phyloP scores from a whole-genome alignment of 164 flowering plant genomes.

The Liriodendron chinense region DNA sequence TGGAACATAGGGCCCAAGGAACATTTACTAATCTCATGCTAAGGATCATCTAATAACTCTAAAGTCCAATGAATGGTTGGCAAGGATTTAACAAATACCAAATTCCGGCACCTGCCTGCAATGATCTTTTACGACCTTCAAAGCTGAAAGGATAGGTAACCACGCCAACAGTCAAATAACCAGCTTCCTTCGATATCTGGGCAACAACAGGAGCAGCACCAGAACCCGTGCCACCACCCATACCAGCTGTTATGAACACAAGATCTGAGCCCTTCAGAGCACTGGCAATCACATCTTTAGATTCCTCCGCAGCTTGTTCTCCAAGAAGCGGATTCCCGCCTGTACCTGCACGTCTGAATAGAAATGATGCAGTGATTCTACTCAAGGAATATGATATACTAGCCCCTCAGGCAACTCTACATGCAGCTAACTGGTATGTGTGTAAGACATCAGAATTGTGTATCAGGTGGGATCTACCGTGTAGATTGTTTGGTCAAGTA shows the following conservation, averaged over 20 bases:
- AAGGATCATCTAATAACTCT: background rate
- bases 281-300: constrained; percentile 81
- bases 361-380: constrained; percentile 16
- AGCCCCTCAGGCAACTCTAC: background rate
- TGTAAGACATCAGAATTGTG: background rate
- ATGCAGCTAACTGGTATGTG: background rate
- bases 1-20: background rate
- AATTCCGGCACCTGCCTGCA: constrained; percentile 63
- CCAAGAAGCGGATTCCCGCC: constrained; percentile 96
- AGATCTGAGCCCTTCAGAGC: constrained; percentile 94
- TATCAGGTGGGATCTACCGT: background rate
- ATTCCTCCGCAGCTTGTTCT: constrained; percentile 99
- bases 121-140: constrained; percentile 94
- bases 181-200: constrained; percentile 90
- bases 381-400: constrained; percentile 5
- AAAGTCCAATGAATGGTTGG: background rate
- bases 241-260: constrained; percentile 96
- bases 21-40: background rate
- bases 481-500: background rate
- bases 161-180: constrained; percentile 97
- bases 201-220: constrained; percentile 99
- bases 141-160: constrained; percentile 98
- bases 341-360: constrained; percentile 60
- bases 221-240: constrained; percentile 99
- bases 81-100: constrained; percentile 1